These are phyloP conservation scores for Globisporangium rhizosaccharum DNA, from an alignment of 352 stramenopile species.

Conservation along the genomic window DNA sequence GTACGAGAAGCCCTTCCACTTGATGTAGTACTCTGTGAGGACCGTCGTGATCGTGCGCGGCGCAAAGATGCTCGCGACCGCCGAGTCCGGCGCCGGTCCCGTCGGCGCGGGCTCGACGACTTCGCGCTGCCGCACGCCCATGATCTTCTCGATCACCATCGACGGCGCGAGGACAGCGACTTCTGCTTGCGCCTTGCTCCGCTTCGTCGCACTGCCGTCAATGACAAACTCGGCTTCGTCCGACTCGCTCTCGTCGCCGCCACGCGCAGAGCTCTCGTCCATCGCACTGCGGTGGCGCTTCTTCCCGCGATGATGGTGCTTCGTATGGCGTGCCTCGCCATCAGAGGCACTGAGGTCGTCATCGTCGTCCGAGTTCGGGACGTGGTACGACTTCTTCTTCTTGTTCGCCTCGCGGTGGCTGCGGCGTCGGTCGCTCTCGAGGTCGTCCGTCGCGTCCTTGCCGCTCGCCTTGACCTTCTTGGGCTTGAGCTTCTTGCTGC, in stretches of 20 bases:
- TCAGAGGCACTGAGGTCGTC: conserved; percentile 55
- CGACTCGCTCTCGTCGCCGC: conserved; percentile 30
- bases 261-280: no score
- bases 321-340: conserved; percentile 7
- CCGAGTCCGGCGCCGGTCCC: conserved; percentile 16
- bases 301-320: conserved; percentile 16
- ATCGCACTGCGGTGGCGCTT: conserved; percentile 16
- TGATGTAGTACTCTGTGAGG: conserved; percentile 84
- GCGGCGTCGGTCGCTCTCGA: conserved; percentile 35
- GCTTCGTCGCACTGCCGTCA: conserved; percentile 27
- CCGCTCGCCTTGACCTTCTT: conserved; percentile 17
- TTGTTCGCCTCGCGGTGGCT: conserved; percentile 62
- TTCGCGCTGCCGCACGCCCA: conserved; percentile 60
- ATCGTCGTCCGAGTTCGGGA: conserved; percentile 81
- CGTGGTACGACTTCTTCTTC: conserved; percentile 71
- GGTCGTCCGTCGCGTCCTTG: conserved; percentile 19
- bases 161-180: conserved; percentile 12
- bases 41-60: conserved; percentile 25
- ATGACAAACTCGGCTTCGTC: conserved; percentile 35
- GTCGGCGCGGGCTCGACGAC: conserved; percentile 21
- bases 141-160: conserved; percentile 89
- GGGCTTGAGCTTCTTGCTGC: conserved; percentile 7
- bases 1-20: conserved; percentile 89
- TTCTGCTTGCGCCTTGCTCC: conserved; percentile 17
- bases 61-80: conserved; percentile 34